Conservation (phyloP, 2,329 filamentous ascomycete species). For the Trichophyton mentagrophytes region DNA sequence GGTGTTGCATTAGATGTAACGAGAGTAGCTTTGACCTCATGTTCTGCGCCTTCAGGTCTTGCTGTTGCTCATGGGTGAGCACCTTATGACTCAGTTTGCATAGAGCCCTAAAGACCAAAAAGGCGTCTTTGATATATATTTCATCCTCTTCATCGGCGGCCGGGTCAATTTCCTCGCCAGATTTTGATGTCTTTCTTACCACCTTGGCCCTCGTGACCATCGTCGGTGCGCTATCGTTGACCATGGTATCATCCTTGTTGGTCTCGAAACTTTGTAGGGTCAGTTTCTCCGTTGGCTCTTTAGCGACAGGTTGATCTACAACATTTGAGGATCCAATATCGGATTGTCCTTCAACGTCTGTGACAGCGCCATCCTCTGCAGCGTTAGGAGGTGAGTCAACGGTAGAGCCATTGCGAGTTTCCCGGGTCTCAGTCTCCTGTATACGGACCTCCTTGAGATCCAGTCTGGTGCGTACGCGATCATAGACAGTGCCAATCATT, state of each 20-base stretch:
- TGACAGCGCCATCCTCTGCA: conserved; percentile 32
- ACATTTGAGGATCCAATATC: conserved; percentile 26
- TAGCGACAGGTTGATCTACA: conserved; percentile 36
- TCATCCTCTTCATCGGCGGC: conserved; percentile 63
- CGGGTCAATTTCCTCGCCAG: conserved; percentile 28
- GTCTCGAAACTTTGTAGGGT: conserved; percentile 58
- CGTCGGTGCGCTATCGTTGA: conserved; percentile 55
- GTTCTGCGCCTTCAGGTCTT: conserved; percentile 81
- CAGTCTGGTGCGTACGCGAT: conserved; percentile 75
- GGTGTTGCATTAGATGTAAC: conserved; percentile 85
- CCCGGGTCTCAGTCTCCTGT: conserved; percentile 27
- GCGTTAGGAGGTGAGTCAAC: conserved; percentile 27
- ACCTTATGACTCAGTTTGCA: conserved; percentile 95
- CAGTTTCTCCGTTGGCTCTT: conserved; percentile 46
- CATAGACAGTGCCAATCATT: conserved; percentile 97
- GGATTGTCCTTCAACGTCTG: conserved; percentile 36
- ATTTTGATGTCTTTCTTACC: conserved; percentile 34
- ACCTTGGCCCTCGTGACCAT: conserved; percentile 49
- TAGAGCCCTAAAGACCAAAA: conserved; percentile 91
- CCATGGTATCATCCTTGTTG: conserved; percentile 52
- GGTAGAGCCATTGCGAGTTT: conserved; percentile 21
- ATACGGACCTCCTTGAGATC: conserved; percentile 73
- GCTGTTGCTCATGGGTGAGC: conserved; percentile 76
- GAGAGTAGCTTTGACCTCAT: conserved; percentile 97
- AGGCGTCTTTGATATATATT: conserved; percentile 92